A percentile compares a stretch with the other conserved stretches of the same genome.
phyloP scores from a whole-genome alignment of 495 filamentous ascomycete species.

The Penicillium turbatum region DNA sequence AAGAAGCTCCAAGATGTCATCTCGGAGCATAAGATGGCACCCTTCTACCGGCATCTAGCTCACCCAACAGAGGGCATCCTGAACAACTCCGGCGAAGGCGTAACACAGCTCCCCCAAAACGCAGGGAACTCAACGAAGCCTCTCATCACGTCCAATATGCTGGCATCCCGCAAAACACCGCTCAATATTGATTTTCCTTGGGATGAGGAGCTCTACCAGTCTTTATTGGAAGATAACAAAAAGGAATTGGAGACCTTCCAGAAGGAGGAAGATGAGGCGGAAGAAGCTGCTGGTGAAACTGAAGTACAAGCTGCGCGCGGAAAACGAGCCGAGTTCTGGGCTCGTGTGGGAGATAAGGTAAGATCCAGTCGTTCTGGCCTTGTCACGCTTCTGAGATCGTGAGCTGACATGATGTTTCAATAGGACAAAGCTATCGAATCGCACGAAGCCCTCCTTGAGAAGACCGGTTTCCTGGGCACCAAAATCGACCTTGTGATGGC shows the following conservation, averaged over 20 bases:
- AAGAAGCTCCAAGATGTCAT: slow-evolving; percentile 92
- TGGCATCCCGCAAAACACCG: slow-evolving; percentile 61
- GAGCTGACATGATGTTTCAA: slow-evolving; percentile 15
- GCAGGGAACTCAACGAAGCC: slow-evolving; percentile 57
- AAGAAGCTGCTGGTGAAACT: slow-evolving; percentile 92
- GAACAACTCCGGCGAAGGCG: slow-evolving; percentile 69
- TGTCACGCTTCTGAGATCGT: neutral
- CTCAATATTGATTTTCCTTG: slow-evolving; percentile 69
- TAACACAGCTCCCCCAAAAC: slow-evolving; percentile 51
- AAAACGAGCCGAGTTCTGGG: slow-evolving; percentile 94
- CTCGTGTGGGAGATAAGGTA: slow-evolving; percentile 93
- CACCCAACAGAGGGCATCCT: slow-evolving; percentile 91
- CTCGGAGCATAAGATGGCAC: slow-evolving; percentile 90
- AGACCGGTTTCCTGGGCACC: slow-evolving; percentile 87
- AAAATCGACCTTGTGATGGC: slow-evolving; percentile 96
- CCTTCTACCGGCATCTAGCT: slow-evolving; percentile 90
- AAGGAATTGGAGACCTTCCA: slow-evolving; percentile 85
- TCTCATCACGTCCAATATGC: slow-evolving; percentile 53
- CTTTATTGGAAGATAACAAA: slow-evolving; percentile 80
- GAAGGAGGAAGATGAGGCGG: slow-evolving; percentile 92
- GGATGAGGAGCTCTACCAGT: slow-evolving; percentile 86
- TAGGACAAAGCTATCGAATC: slow-evolving; percentile 90
- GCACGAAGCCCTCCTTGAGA: slow-evolving; percentile 89
- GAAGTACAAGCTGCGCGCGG: slow-evolving; percentile 89
- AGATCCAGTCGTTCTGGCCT: slow-evolving; percentile 14